Percentiles rank a stretch among this genome's conserved stretches.
Evolutionary conservation across 768 basidiomycete genomes (phyloP).

Genomic region (Panellus pusillus): DNA sequence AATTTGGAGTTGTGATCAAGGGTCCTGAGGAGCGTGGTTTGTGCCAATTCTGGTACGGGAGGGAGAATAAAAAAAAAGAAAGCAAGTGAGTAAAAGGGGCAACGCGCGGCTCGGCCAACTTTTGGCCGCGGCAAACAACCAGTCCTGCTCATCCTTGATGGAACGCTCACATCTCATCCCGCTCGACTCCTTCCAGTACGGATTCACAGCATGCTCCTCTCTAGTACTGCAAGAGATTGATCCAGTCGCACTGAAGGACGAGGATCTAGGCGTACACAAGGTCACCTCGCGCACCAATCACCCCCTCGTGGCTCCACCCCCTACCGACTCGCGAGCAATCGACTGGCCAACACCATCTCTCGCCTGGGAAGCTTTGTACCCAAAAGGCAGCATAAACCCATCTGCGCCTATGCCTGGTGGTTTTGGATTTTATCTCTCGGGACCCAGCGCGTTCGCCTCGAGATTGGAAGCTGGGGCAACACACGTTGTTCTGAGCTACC

Average conservation of each 20-base stretch:
- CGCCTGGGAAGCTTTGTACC: conserved; percentile 67
- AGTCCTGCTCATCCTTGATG: too few relatives aligned
- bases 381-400: conserved; percentile 63
- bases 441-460: conserved; percentile 44
- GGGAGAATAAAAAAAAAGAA: too few relatives aligned
- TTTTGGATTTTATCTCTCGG: conserved; percentile 68
- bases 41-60: too few relatives aligned
- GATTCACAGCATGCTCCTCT: conserved; percentile 42
- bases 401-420: conserved; percentile 53
- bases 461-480: conserved; percentile 39
- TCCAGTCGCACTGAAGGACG: conserved; percentile 39
- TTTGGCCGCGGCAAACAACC: too few relatives aligned
- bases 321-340: conserved; percentile 1
- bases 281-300: conserved; percentile 36
- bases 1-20: too few relatives aligned
- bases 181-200: conserved; percentile 29
- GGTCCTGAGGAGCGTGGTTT: too few relatives aligned
- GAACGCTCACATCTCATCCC: conserved; percentile 25
- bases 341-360: conserved; percentile 29
- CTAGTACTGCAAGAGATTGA: conserved; percentile 24
- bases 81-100: too few relatives aligned
- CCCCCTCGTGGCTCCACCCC: conserved; percentile 1
- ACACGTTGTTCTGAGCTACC: conserved; percentile 65
- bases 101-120: too few relatives aligned
- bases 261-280: conserved; percentile 50